These are phyloP conservation scores for Aspergillus kassunensis DNA, from an alignment of 495 filamentous ascomycete species.

Conservation along the genomic window DNA sequence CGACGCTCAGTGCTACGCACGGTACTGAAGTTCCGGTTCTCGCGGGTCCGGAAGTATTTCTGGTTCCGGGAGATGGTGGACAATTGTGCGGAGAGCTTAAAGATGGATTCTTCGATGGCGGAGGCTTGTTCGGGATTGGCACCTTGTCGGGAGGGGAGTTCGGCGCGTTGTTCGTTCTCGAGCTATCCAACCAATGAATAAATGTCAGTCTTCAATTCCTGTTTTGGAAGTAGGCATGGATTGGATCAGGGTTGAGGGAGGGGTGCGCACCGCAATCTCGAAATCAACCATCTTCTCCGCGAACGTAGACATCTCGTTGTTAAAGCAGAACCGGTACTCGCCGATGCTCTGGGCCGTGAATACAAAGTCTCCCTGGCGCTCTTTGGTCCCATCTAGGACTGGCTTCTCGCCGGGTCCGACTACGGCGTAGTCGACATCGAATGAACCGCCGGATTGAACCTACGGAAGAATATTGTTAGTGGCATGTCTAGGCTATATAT, in stretches of 20 bases:
- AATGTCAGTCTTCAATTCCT: neutral
- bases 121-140: conserved; percentile 87
- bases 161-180: conserved; percentile 82
- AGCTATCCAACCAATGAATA: conserved; percentile 51
- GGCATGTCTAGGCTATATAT: neutral
- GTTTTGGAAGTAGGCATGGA: neutral
- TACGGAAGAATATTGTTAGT: conserved; percentile 25
- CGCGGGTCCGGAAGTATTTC: conserved; percentile 98
- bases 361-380: conserved; percentile 95
- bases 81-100: conserved; percentile 88
- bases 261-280: conserved; percentile 92
- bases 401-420: conserved; percentile 76
- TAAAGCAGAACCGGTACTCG: conserved; percentile 96
- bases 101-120: conserved; percentile 89
- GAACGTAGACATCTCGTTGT: conserved; percentile 97
- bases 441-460: conserved; percentile 95
- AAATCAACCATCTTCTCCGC: conserved; percentile 98
- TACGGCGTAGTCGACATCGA: conserved; percentile 92
- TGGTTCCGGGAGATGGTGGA: conserved; percentile 98
- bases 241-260: neutral
- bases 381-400: conserved; percentile 84
- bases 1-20: conserved; percentile 91
- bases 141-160: conserved; percentile 86
- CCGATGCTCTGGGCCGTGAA: conserved; percentile 93
- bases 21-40: conserved; percentile 98